Base-by-base conservation (phyloP, 2,329 filamentous ascomycete species). In the Gyromitra esculenta region DNA sequence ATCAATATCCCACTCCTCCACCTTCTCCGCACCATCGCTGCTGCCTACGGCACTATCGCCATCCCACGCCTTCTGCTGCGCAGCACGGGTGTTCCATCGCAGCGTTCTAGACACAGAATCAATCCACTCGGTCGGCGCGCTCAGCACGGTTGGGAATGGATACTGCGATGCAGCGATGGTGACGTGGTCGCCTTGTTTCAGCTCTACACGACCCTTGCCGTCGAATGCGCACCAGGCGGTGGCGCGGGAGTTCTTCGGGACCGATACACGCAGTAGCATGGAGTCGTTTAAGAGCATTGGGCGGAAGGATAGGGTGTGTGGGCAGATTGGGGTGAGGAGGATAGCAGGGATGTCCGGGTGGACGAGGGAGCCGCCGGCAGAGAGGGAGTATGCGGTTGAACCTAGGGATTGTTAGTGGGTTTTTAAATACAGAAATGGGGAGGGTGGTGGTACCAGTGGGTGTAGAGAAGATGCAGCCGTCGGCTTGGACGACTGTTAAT, bases 171-270 rank as follows among this genome's bases (percentile, higher is more conserved):
- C 96, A 52, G 95, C 93, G 81, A 99, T 96, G 77, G 95, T 97
- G 83, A 99, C 96, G 81, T 95, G 92, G 84, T 99, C 96, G 69
- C 96, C 96, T 81, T 95, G 93, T 78, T 91, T 91, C 45, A 99
- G 89, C 84, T 99, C 95, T 56, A 99, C 89, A 65, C 96, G 93
- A 72, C 94, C 94, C 84, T 98, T 99, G 83, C 96, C 96, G 82
- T 99, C 96, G 83, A 99, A 99, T 52, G 94, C 93, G 83, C 95
- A 97, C 86, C 97, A 97, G 0, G 96, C 96, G 0, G 94, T 97
- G 15, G 94, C 95, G 60, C 96, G 92, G 50, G 93, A 96, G 81
- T 91, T 90, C 78, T 88, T 88, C 0, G 96, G 96, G 11, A 99
- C 91, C 4, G 92, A 91, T 67, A 99, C 92, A 65, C 94, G 93